Evolutionary conservation across 2,329 filamentous ascomycete species (phyloP).

Genomic region (Stagonosporopsis tanaceti): DNA sequence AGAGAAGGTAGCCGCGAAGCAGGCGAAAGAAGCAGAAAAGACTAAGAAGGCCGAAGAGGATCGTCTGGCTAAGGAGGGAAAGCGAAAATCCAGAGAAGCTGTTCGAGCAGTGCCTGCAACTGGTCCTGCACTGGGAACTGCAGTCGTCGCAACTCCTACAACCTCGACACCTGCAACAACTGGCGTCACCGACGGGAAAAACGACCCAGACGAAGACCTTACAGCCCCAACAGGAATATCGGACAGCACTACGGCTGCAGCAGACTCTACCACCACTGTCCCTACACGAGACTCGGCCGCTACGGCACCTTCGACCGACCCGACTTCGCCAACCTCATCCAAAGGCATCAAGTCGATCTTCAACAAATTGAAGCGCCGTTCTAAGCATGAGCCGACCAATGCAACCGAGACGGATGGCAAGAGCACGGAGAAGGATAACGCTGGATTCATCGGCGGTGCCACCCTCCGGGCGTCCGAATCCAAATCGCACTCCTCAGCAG

Average conservation of each 20-base stretch:
- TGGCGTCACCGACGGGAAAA: slow-evolving; percentile 18
- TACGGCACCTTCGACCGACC: slow-evolving; percentile 20
- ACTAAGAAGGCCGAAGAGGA: slow-evolving; percentile 64
- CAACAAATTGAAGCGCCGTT: slow-evolving; percentile 50
- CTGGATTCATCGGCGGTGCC: slow-evolving; percentile 57
- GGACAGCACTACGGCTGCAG: neutral
- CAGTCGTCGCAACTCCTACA: slow-evolving; percentile 17
- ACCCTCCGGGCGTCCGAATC: slow-evolving; percentile 41
- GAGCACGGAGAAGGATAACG: slow-evolving; percentile 31
- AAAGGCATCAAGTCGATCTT: slow-evolving; percentile 50
- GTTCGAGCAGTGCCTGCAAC: slow-evolving; percentile 18
- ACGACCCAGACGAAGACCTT: slow-evolving; percentile 33
- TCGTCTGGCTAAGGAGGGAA: slow-evolving; percentile 59
- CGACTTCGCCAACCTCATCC: slow-evolving; percentile 36
- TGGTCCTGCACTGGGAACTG: slow-evolving; percentile 13
- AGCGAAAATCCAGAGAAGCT: slow-evolving; percentile 57
- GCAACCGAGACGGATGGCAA: slow-evolving; percentile 20
- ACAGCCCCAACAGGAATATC: slow-evolving; percentile 16
- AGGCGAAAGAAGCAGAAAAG: slow-evolving; percentile 54
- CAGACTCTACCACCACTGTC: neutral
- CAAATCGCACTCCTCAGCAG: slow-evolving; percentile 22
- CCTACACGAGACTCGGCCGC: slow-evolving; percentile 4
- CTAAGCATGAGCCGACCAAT: slow-evolving; percentile 38
- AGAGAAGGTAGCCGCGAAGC: slow-evolving; percentile 53
- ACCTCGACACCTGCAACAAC: slow-evolving; percentile 6